Percentiles rank a stretch among this genome's conserved stretches.
phyloP scores from a whole-genome alignment of 371 early-diverging fungal species.

The Rhizomucor pusillus region DNA sequence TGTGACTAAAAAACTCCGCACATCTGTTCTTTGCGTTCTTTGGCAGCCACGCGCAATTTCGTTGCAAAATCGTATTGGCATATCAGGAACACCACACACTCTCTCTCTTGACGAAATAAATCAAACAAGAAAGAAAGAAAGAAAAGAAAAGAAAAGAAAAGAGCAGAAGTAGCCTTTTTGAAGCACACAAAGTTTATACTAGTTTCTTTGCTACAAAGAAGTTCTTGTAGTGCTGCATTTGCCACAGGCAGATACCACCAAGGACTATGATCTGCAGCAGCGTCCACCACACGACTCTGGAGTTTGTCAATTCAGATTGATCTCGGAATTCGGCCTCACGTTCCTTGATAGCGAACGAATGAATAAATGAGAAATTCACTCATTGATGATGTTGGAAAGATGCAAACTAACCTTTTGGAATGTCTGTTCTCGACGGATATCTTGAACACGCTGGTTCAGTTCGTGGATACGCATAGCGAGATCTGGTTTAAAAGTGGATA shows the following conservation, averaged over 20 bases:
- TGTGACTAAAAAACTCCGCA: too few species aligned
- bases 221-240: slow-evolving; percentile 84
- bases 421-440: slow-evolving; percentile 85
- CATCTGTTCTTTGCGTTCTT: too few species aligned
- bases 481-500: slow-evolving; percentile 34
- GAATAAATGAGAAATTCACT: background rate
- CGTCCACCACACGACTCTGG: slow-evolving; percentile 87
- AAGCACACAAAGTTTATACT: slow-evolving; percentile 48
- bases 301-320: slow-evolving; percentile 79
- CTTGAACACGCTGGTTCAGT: slow-evolving; percentile 77
- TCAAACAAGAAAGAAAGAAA: too few species aligned
- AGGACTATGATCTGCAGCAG: slow-evolving; percentile 80
- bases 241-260: slow-evolving; percentile 86
- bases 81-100: too few species aligned
- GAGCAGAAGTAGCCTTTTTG: too few species aligned
- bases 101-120: too few species aligned
- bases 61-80: too few species aligned
- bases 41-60: too few species aligned
- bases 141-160: background rate
- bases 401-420: slow-evolving; percentile 78
- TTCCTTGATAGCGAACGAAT: slow-evolving; percentile 43
- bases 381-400: background rate
- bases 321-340: slow-evolving; percentile 89
- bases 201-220: slow-evolving; percentile 96
- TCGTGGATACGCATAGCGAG: slow-evolving; percentile 73